Base-by-base conservation (phyloP, 805 yeast species). In the Candida maesae region DNA sequence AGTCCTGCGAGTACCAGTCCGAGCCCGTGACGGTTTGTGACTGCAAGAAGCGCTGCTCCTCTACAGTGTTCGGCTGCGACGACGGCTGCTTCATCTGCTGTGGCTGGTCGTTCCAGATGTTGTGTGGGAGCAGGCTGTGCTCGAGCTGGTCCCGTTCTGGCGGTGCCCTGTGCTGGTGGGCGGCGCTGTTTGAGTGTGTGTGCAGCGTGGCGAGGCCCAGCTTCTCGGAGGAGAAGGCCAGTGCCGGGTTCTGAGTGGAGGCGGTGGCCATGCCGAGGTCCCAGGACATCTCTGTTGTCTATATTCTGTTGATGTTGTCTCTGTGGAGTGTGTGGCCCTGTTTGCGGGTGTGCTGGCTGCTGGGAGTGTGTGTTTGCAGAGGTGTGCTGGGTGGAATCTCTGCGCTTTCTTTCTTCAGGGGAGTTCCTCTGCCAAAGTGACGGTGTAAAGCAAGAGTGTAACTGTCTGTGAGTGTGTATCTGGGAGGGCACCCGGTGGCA, bases 111-210 rank as follows among this genome's bases (percentile, higher is more conserved):
- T 28, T 66, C 58, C 58, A 65, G 45, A 64, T 50, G 41, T 64
- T 65, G 19, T 49, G 42, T 12, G 68, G 65, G 43, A 64, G 58
- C 23, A 63, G 55, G 42, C 58, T 66, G 17, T 50, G 32, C 41
- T 51, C 53, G 38, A 41, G 35, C 39, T 46, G 45, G 12, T 36
- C 24, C 10, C 24, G 24, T 21, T 53, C 59, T 49, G 45, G 56
- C 26, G 51, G 39, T 33, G 37, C 46, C 32, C 46, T 42, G 38
- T 36, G 44, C 34, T 33, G 35, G 38, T 39, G 39, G 36, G 24
- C 38, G 23, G 39, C 19, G 30, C 35, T 36, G 30, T n/a, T 16
- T 28, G 33, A 23, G 5, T 17, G 35, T 37, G 18, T 41, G 38
- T 5, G 38, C 27, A 16, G 15, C 33, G 32, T 27, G 40, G 21